Conservation (phyloP, 176 grass and related monocot species). For the Oryza meridionalis region DNA sequence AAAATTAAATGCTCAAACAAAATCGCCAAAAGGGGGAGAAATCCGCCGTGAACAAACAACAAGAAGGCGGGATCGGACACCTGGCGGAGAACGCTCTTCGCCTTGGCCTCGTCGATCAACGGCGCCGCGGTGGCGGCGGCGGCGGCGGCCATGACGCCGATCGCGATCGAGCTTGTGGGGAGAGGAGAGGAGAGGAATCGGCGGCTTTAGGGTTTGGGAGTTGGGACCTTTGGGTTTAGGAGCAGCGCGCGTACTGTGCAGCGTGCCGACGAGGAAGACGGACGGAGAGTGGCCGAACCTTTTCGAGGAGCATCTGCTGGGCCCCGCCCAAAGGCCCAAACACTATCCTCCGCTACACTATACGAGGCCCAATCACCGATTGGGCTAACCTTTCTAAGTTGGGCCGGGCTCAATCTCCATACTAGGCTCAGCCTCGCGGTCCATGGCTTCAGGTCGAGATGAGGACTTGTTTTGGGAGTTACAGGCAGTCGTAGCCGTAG, state of each 20-base stretch:
- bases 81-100: constrained; percentile 67
- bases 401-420: too few species aligned
- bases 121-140: neutral
- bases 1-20: neutral
- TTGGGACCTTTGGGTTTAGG: too few species aligned
- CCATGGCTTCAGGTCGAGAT: neutral
- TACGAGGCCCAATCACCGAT: neutral
- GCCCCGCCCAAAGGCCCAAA: neutral
- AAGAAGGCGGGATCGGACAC: neutral
- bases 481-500: too few species aligned
- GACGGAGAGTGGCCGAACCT: too few species aligned
- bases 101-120: constrained; percentile 58
- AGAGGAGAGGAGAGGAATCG: neutral
- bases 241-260: constrained; percentile 1
- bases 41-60: neutral
- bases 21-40: neutral
- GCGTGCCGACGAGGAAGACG: neutral
- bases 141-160: constrained; percentile 42
- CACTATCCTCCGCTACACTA: neutral
- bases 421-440: neutral
- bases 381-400: neutral
- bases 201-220: constrained; percentile 42
- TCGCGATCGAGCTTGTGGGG: constrained; percentile 5
- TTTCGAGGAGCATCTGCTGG: neutral
- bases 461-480: too few species aligned